A percentile compares a stretch with the other conserved stretches of the same genome.
Conservation (phyloP, 2,329 filamentous ascomycete genomes). For the Fusarium xylarioides region DNA sequence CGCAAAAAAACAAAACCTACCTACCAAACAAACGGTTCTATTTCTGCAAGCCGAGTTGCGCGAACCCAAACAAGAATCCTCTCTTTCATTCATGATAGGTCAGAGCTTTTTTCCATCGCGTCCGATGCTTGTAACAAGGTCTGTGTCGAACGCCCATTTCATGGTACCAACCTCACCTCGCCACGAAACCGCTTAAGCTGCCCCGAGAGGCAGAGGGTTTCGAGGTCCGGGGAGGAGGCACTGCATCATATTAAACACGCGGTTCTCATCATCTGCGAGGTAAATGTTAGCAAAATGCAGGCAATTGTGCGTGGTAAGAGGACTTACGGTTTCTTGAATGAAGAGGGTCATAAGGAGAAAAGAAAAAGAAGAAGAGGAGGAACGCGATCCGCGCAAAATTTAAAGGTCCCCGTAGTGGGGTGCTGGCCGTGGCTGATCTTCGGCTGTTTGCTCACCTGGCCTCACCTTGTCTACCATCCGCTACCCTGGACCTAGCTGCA, state of each 20-base stretch:
- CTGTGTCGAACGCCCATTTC: conserved; percentile 99
- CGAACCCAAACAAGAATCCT: conserved; percentile 26
- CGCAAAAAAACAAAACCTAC: conserved; percentile 6
- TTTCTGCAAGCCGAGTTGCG: conserved; percentile 3
- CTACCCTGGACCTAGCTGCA: background rate
- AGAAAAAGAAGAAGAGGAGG: conserved; percentile 50
- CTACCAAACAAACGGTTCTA: background rate
- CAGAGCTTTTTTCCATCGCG: conserved; percentile 98
- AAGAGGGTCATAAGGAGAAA: conserved; percentile 85
- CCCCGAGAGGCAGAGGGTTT: conserved; percentile 81
- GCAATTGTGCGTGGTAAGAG: conserved; percentile 2
- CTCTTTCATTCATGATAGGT: conserved; percentile 61
- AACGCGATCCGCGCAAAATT: conserved; percentile 48
- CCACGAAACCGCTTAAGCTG: conserved; percentile 85
- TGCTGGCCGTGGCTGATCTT: conserved; percentile 38
- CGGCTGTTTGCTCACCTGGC: conserved; percentile 31
- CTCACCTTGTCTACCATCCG: fast-evolving
- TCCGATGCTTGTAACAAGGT: conserved; percentile 94
- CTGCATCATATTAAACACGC: conserved; percentile 91
- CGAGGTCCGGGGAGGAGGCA: conserved; percentile 70
- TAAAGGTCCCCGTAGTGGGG: conserved; percentile 47
- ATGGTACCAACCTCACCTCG: conserved; percentile 73
- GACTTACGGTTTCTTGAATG: conserved; percentile 96
- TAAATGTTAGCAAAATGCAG: conserved; percentile 43
- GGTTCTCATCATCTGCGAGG: conserved; percentile 96